phyloP scores from a whole-genome alignment of 805 yeast species.

The Candida quercuum region DNA sequence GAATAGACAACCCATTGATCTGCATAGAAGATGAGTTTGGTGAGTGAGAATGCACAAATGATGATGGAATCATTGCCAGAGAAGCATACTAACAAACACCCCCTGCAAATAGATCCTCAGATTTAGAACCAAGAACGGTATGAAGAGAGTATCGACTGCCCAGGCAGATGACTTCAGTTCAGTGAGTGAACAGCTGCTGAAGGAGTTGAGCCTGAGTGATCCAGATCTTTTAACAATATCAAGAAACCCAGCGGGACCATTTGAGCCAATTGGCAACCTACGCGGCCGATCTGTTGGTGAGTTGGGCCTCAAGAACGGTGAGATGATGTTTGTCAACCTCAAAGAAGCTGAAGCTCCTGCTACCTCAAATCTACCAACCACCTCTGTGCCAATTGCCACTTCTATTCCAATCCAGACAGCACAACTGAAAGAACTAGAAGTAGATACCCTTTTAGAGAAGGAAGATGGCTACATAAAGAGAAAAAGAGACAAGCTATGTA shows the following conservation, averaged over 20 bases:
- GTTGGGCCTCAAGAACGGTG: constrained; percentile 44
- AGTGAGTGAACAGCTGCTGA: constrained; percentile 36
- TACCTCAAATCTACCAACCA: constrained; percentile 3
- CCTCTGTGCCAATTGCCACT: constrained; percentile 4
- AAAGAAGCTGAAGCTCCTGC: constrained; percentile 2
- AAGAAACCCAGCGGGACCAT: constrained; percentile 18
- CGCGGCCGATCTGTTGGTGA: constrained; percentile 28
- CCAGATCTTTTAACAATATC: constrained; percentile 23
- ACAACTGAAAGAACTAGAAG: constrained; percentile 46
- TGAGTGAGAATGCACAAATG: no score
- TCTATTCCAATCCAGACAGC: constrained; percentile 14
- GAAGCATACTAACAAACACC: neutral
- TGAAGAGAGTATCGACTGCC: constrained; percentile 60
- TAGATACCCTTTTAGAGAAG: constrained; percentile 63
- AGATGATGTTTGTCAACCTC: constrained; percentile 36
- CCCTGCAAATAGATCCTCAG: constrained; percentile 55
- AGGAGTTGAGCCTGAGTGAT: constrained; percentile 22
- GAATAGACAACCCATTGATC: no score
- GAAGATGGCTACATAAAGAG: constrained; percentile 72
- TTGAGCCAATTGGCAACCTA: constrained; percentile 19
- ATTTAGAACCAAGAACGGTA: constrained; percentile 82
- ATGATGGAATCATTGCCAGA: no score
- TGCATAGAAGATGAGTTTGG: neutral
- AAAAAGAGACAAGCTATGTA: constrained; percentile 56
- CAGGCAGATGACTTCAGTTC: constrained; percentile 40